Evolutionary conservation across 106 monocot species (phyloP), one percentile per base, ranked within the genome.

Genomic region (Ottelia alismoides): DNA sequence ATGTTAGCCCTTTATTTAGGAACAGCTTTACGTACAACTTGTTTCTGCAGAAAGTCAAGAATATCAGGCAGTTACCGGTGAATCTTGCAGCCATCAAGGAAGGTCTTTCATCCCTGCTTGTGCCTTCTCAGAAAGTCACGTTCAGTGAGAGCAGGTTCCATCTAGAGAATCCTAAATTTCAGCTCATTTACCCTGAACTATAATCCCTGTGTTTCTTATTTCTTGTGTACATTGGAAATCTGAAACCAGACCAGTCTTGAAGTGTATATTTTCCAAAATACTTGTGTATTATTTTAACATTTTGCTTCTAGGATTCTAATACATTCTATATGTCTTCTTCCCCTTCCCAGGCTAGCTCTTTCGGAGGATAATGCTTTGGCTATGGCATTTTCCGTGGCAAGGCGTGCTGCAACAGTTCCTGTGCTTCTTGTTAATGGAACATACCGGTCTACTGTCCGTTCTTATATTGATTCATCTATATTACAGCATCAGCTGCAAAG

Each of bases 401-500:
- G 94, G 20, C 84, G 88, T 59, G 84, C 94, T 66, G 94, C 94
- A 31, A 78, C 84, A 28, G 84, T 88, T 25, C 94, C 94, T 60
- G 71, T 96, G 57, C 47, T 96, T 58, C 68, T 96, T 46, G 88
- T 96, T 49, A 96, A 96, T 70, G 94, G 88, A 25, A 88, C 94
- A 26, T 96, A 96, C 49, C 67, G 84, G 53, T 75, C 84, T 79
- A 96, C 88, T 57, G 61, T 88, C 11, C 88, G 84, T 53, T 27
- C 84, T 27, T 96, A 88, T 66, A 62, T 96, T 65, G 94, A 96
- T 70, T 88, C 94, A 46, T 71, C 81, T 30, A 81, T 88, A 56
- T 78, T 96, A 47, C 94, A 96, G 53, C 76, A 74, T 54, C 94
- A 96, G 64, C 45, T 96, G 43, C 73, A 67, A 76, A 84, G 76